A percentile compares a stretch with the other conserved stretches of the same genome.
Evolutionary conservation across 768 basidiomycete species (phyloP).

Genomic region (Symmetrospora coprosmae): DNA sequence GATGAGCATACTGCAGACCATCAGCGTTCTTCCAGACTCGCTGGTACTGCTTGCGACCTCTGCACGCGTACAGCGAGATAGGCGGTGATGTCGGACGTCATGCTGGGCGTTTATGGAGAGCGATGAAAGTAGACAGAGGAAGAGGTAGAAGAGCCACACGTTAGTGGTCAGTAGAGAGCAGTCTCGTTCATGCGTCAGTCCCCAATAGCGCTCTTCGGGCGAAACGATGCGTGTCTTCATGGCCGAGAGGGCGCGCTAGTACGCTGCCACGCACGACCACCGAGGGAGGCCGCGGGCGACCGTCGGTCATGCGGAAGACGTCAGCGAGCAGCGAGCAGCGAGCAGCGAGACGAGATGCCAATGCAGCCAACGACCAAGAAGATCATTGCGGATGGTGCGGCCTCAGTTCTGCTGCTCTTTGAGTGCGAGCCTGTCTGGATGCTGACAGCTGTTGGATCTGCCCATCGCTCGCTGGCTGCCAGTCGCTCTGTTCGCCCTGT

Average conservation of each 20-base stretch:
- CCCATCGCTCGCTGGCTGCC: not conserved
- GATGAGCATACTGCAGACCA: not conserved
- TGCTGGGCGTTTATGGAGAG: not conserved
- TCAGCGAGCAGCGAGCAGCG: not conserved
- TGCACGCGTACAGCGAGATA: constrained; percentile 17
- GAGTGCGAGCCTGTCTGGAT: not conserved
- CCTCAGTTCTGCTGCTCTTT: not conserved
- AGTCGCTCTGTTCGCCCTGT: constrained; percentile 38
- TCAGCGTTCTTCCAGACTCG: not conserved
- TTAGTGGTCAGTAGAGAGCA: not conserved
- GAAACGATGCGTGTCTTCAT: not conserved
- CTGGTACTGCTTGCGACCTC: not conserved
- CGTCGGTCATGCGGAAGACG: not conserved
- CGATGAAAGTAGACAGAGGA: not conserved
- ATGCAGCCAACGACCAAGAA: constrained; percentile 25
- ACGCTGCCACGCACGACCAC: not conserved
- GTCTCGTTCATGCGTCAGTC: not conserved
- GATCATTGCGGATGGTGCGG: constrained; percentile 36
- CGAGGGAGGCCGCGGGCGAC: not conserved
- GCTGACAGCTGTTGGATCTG: not conserved
- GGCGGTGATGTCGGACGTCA: constrained; percentile 17
- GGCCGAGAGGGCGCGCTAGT: not conserved
- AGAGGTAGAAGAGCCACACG: not conserved
- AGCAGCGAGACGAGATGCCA: not conserved
- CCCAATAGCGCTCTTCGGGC: not conserved